Conservation (phyloP, 2,329 filamentous ascomycete species). For the Dryadomyces quercivorus region DNA sequence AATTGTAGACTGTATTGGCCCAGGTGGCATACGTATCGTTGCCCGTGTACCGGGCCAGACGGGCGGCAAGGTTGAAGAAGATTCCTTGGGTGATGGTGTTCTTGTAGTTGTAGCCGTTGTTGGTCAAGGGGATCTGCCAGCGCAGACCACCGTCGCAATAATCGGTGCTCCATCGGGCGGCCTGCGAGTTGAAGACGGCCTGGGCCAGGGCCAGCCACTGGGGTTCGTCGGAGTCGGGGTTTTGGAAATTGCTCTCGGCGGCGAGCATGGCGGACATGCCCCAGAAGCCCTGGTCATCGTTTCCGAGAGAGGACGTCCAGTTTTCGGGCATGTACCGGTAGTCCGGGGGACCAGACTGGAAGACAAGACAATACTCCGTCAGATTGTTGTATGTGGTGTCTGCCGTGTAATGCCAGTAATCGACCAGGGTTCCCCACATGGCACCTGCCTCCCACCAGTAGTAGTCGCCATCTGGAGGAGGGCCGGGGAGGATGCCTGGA, state of each 20-base stretch:
- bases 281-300: slow-evolving; percentile 64
- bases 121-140: slow-evolving; percentile 67
- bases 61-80: slow-evolving; percentile 54
- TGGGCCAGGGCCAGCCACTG: slow-evolving; percentile 57
- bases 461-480: slow-evolving; percentile 40
- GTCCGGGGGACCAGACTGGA: slow-evolving; percentile 42
- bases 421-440: slow-evolving; percentile 55
- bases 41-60: slow-evolving; percentile 58
- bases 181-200: slow-evolving; percentile 55
- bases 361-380: slow-evolving; percentile 42
- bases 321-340: slow-evolving; percentile 48
- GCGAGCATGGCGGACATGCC: slow-evolving; percentile 56
- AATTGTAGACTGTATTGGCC: slow-evolving; percentile 51
- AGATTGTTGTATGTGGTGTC: slow-evolving; percentile 50
- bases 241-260: slow-evolving; percentile 51
- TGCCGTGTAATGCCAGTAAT: slow-evolving; percentile 59
- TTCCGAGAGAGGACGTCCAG: slow-evolving; percentile 44
- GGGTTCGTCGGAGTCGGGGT: slow-evolving; percentile 40
- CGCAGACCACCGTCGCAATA: slow-evolving; percentile 58
- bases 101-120: slow-evolving; percentile 68
- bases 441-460: slow-evolving; percentile 67
- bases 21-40: slow-evolving; percentile 53
- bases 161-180: slow-evolving; percentile 47
- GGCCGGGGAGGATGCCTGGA: slow-evolving; percentile 44
- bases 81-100: slow-evolving; percentile 49